These are phyloP conservation scores for Linum trigynum DNA, from an alignment of 345 rosid species.

Conservation along the genomic window DNA sequence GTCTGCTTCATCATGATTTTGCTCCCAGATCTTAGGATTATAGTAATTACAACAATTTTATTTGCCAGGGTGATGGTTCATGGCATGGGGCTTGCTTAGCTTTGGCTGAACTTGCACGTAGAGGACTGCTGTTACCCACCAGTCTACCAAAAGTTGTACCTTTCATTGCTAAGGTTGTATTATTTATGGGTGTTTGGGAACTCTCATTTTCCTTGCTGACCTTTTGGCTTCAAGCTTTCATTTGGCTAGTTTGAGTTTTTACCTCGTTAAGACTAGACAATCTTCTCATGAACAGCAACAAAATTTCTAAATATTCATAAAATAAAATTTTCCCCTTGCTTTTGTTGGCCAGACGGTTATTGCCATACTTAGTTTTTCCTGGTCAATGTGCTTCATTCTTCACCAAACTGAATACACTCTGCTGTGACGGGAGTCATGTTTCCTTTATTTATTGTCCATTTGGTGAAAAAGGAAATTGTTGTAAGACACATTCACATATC, in stretches of 20 bases:
- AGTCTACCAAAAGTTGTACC: constrained; percentile 84
- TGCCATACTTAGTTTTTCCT: not conserved
- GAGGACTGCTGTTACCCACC: constrained; percentile 87
- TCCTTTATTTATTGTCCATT: too few relatives aligned
- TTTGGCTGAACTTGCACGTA: constrained; percentile 83
- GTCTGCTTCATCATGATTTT: constrained; percentile 1
- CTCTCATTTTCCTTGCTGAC: not conserved
- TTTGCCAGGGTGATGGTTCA: constrained; percentile 89
- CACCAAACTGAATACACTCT: not conserved
- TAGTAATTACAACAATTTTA: constrained; percentile 17
- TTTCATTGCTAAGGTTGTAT: constrained; percentile 69
- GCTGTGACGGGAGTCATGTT: too few relatives aligned
- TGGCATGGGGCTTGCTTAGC: constrained; percentile 99
- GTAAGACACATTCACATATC: too few relatives aligned
- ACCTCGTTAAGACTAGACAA: not conserved
- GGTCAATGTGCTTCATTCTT: not conserved
- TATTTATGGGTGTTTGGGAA: not conserved
- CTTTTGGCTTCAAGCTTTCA: not conserved
- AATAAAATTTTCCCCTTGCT: too few relatives aligned
- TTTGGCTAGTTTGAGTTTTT: not conserved
- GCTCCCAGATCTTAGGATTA: constrained; percentile 1
- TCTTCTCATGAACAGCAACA: not conserved
- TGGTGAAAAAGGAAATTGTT: too few relatives aligned
- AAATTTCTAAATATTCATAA: too few relatives aligned
- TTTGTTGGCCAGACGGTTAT: too few relatives aligned